Evolutionary conservation across 2,329 filamentous ascomycete species (phyloP), one percentile per base, ranked within the genome.

Genomic region (Paecilomyces variotii): DNA sequence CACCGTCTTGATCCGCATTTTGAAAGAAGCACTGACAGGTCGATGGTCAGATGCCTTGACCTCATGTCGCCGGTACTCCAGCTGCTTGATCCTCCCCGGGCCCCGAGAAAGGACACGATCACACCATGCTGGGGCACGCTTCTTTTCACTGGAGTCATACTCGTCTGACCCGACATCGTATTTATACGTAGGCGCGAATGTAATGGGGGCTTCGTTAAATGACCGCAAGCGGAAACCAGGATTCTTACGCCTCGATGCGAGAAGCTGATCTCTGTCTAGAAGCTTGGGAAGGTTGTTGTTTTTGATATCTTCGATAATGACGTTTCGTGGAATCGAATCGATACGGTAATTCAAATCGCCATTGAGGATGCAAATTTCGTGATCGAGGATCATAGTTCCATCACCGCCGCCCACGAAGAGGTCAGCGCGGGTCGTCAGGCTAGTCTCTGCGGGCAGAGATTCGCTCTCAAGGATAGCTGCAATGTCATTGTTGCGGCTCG

Each of bases 271-370:
- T 54, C 94, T 87, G 59, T 97, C 93, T 0, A 99, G 85, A 1
- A 99, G 83, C 70, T 96, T 96, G 28, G 80, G 69, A 2, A 97
- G 80, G 64, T 97, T 96, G 62, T 88, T 87, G 50, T 87, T 82
- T 62, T 89, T 87, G 55, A 97, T 85, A 1, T 91, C 91, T 60
- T 87, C 87, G 57, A 97, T 88, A 2, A 99, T 93, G 0, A 90
- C 91, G 68, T 97, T 91, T 55, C 94, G 89, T 19, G 91, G 91
- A 85, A 97, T 97, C 26, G 92, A 91, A 72, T 99, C 94, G 68
- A 99, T 97, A 61, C 94, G 91, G 74, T 99, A 99, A 75, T 99
- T 99, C 55, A 99, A 82, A 72, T 99, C 94, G 28, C 94, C 94
- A 67, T 97, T 97, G 50, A 97, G 77, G 54, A 99, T 86, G 72